Evolutionary conservation across 192 early-diverging fungal species (phyloP).

Genomic region (Mycoemilia scoparia): DNA sequence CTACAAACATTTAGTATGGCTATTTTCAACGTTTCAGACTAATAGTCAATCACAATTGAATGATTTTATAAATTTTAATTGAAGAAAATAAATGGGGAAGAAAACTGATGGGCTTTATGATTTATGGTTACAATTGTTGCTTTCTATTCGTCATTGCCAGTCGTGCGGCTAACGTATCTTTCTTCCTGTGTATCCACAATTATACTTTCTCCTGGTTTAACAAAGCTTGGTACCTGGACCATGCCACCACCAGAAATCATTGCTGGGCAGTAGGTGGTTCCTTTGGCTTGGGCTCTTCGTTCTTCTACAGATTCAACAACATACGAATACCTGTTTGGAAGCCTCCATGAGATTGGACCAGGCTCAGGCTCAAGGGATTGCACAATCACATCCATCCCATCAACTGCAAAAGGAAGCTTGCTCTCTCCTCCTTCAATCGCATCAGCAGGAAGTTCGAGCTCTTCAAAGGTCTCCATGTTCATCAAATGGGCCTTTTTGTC

Average conservation of each 20-base stretch:
- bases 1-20: too few species aligned
- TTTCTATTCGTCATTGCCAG: slow-evolving; percentile 14
- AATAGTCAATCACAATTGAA: too few species aligned
- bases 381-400: slow-evolving; percentile 36
- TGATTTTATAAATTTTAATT: too few species aligned
- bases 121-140: background rate
- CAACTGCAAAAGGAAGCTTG: slow-evolving; percentile 25
- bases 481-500: slow-evolving; percentile 43
- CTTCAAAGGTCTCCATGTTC: slow-evolving; percentile 52
- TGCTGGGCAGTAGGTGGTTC: slow-evolving; percentile 47
- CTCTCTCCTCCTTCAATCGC: slow-evolving; percentile 39
- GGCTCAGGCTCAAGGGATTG: slow-evolving; percentile 37
- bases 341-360: slow-evolving; percentile 36
- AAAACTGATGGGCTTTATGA: too few species aligned
- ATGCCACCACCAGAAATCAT: slow-evolving; percentile 41
- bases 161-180: slow-evolving; percentile 43
- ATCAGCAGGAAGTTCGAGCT: slow-evolving; percentile 34
- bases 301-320: slow-evolving; percentile 32
- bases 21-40: too few species aligned
- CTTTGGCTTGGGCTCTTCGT: slow-evolving; percentile 40
- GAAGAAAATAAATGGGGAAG: too few species aligned
- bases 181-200: slow-evolving; percentile 45
- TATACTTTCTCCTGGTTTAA: slow-evolving; percentile 56
- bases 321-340: slow-evolving; percentile 38
- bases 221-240: slow-evolving; percentile 66